These are phyloP conservation scores for Dryas octopetala DNA, from an alignment of 306 rosid species.

Conservation along the genomic window DNA sequence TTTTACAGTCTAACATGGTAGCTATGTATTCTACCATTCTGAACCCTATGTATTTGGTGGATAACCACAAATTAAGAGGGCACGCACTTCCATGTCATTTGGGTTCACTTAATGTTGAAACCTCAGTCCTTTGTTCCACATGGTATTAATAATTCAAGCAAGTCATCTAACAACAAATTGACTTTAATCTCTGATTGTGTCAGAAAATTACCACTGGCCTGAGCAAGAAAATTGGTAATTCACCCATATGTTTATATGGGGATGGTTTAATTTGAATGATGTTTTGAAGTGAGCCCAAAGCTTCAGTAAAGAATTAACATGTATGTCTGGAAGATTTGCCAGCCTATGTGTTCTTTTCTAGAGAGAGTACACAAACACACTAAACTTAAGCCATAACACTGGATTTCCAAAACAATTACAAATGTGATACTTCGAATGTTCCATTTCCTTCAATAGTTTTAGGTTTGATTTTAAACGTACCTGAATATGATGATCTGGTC, in stretches of 20 bases:
- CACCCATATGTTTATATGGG: neutral
- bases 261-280: neutral
- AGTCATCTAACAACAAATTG: no score
- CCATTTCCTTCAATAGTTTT: neutral
- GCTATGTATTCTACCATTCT: neutral
- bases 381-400: neutral
- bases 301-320: neutral
- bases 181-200: no score
- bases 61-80: no score
- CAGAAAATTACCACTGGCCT: no score
- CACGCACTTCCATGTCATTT: neutral
- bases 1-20: neutral
- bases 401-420: neutral
- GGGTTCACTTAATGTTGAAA: neutral
- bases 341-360: neutral
- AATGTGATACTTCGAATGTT: neutral
- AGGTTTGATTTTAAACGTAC: slow-evolving; percentile 22
- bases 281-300: neutral
- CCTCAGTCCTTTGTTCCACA: no score
- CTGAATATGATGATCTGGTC: slow-evolving; percentile 90
- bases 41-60: neutral
- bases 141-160: no score
- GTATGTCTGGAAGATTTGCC: neutral
- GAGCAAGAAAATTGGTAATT: neutral
- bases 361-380: neutral